A percentile compares a stretch with the other conserved stretches of the same genome.
Conservation (phyloP, 306 rosid genomes). For the Amphicarpaea edgeworthii region DNA sequence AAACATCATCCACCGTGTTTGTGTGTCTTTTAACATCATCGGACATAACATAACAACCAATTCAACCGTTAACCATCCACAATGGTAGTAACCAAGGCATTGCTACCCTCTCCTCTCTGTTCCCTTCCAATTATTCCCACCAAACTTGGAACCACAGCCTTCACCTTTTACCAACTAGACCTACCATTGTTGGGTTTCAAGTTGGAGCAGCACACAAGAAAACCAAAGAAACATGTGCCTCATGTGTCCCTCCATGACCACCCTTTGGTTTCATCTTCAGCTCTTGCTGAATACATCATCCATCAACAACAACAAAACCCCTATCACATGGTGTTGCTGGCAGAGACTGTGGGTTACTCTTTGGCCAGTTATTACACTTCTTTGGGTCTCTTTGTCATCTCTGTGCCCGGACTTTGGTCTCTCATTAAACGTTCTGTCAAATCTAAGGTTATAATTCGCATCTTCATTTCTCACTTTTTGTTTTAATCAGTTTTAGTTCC, state of each 20-base stretch:
- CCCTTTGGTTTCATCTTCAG: slow-evolving; percentile 36
- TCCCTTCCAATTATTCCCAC: slow-evolving; percentile 45
- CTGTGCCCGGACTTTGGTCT: slow-evolving; percentile 96
- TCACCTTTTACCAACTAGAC: slow-evolving; percentile 6
- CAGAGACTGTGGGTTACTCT: slow-evolving; percentile 75
- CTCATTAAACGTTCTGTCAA: slow-evolving; percentile 97
- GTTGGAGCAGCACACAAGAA: slow-evolving; percentile 3
- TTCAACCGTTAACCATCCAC: neutral
- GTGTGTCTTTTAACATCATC: no score
- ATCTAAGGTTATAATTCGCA: slow-evolving; percentile 73
- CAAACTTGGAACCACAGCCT: neutral
- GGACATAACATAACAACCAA: no score
- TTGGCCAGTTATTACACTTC: slow-evolving; percentile 94
- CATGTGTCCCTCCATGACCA: slow-evolving; percentile 62
- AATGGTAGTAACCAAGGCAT: slow-evolving; percentile 48
- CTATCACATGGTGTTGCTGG: slow-evolving; percentile 43
- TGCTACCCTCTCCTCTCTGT: slow-evolving; percentile 40
- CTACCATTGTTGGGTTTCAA: slow-evolving; percentile 44
- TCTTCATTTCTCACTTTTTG: neutral
- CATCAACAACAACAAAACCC: slow-evolving; percentile 48
- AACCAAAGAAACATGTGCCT: slow-evolving; percentile 40
- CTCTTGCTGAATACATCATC: slow-evolving; percentile 44
- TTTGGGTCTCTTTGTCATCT: slow-evolving; percentile 91
- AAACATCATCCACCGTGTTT: no score
- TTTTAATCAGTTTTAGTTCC: no score